These are phyloP conservation scores for Fomitopsis pinicola DNA, from an alignment of 1,284 basidiomycete species.

Conservation along the genomic window DNA sequence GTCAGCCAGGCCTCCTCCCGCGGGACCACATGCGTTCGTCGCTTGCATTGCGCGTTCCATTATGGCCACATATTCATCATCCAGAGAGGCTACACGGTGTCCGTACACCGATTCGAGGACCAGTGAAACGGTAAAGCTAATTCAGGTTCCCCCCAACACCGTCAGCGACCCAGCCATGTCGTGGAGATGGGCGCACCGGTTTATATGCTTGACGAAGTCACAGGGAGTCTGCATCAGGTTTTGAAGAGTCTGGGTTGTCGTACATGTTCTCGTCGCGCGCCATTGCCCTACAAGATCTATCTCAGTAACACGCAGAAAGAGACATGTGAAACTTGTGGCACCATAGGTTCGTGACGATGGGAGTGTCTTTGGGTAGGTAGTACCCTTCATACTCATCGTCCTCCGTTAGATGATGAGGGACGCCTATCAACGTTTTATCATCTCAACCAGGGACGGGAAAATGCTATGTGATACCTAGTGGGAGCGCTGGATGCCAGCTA, in stretches of 20 bases:
- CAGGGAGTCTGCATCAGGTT: too few relatives aligned
- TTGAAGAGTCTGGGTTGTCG: neutral
- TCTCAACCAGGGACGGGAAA: too few relatives aligned
- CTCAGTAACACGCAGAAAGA: neutral
- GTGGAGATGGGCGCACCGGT: too few relatives aligned
- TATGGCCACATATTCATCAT: neutral
- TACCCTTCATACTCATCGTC: neutral
- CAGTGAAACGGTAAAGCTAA: neutral
- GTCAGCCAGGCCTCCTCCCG: neutral
- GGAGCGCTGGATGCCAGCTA: too few relatives aligned
- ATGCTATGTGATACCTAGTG: too few relatives aligned
- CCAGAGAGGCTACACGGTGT: neutral
- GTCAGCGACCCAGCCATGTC: too few relatives aligned
- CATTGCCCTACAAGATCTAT: neutral
- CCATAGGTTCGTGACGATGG: conserved; percentile 1
- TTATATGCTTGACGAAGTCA: too few relatives aligned
- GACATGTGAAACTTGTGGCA: neutral
- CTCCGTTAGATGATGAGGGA: neutral
- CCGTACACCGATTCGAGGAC: neutral
- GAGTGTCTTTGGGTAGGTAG: conserved; percentile 16
- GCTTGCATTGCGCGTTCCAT: neutral
- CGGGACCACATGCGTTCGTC: neutral
- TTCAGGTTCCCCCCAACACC: too few relatives aligned
- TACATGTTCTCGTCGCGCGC: neutral
- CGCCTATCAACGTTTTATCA: neutral